Conservation (phyloP, 306 rosid genomes). For the Citrullus colocynthis region DNA sequence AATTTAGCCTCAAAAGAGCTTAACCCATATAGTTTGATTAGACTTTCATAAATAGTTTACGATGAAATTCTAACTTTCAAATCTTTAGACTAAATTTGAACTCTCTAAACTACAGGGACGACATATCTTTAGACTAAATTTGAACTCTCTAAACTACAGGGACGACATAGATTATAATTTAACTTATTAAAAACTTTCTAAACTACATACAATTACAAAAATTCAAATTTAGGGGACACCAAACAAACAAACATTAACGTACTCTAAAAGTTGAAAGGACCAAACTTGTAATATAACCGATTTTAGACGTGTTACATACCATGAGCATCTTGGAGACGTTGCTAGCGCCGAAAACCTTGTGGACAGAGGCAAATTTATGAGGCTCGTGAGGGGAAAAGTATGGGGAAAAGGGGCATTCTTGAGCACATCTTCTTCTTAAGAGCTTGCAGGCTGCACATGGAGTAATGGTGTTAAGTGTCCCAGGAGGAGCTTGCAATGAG, state of each 20-base stretch:
- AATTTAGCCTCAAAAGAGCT: too few species aligned
- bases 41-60: too few species aligned
- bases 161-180: too few species aligned
- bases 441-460: slow-evolving; percentile 99
- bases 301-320: not conserved
- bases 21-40: too few species aligned
- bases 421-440: slow-evolving; percentile 83
- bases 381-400: slow-evolving; percentile 93
- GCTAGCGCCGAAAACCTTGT: slow-evolving; percentile 92
- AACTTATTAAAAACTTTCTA: too few species aligned
- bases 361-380: slow-evolving; percentile 78
- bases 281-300: not conserved
- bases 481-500: not conserved
- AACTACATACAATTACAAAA: too few species aligned
- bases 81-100: too few species aligned
- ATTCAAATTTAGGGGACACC: not conserved
- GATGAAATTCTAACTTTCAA: too few species aligned
- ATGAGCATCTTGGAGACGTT: slow-evolving; percentile 85
- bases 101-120: too few species aligned
- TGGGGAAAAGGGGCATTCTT: slow-evolving; percentile 87
- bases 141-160: too few species aligned
- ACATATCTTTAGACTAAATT: too few species aligned
- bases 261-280: not conserved
- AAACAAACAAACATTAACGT: not conserved
- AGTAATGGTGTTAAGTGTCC: slow-evolving; percentile 48